Evolutionary conservation across 176 grass and related monocot species (phyloP).

Genomic region (Phoenix dactylifera): DNA sequence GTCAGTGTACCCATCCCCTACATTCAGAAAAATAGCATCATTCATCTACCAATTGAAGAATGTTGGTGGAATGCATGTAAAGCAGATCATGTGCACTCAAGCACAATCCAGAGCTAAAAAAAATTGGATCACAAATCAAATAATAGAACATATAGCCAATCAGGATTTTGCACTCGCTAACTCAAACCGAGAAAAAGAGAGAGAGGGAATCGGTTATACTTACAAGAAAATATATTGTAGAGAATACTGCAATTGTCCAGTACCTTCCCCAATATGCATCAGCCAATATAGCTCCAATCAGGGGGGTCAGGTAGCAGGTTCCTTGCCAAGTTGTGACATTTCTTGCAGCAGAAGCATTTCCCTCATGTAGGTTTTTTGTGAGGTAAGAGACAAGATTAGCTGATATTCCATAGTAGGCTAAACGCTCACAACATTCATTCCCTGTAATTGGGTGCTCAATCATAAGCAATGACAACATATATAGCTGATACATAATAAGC

Average conservation of each 20-base stretch:
- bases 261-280: conserved; percentile 91
- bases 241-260: conserved; percentile 79
- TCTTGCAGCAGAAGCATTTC: conserved; percentile 72
- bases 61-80: not conserved
- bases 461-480: not conserved
- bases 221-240: conserved; percentile 79
- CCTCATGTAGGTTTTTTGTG: conserved; percentile 72
- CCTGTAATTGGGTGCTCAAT: conserved; percentile 29
- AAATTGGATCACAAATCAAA: no score
- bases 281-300: conserved; percentile 76
- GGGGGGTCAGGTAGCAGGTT: conserved; percentile 74
- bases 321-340: conserved; percentile 78
- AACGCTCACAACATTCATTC: conserved; percentile 76
- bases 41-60: no score
- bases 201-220: conserved; percentile 23
- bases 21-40: conserved; percentile 7
- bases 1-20: conserved; percentile 76
- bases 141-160: no score
- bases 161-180: no score
- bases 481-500: conserved; percentile 3
- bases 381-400: conserved; percentile 84
- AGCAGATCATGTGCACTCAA: not conserved
- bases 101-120: no score
- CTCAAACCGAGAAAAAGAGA: not conserved
- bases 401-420: conserved; percentile 80